Conservation (phyloP, 352 stramenopile species). For the Pythium folliculosum region DNA sequence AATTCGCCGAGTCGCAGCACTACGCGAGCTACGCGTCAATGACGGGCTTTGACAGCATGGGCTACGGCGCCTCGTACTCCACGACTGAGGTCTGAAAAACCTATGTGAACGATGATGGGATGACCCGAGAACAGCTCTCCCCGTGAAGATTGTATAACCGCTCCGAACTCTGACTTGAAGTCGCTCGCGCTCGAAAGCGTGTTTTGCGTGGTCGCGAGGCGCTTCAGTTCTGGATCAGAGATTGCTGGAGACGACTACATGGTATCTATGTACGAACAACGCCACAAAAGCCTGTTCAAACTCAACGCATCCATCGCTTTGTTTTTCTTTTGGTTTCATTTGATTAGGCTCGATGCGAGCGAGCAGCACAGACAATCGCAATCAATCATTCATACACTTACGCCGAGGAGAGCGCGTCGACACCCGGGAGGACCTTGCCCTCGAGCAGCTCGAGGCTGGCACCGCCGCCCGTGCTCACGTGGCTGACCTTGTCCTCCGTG, state of each 20-base stretch:
- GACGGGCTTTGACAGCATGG: conserved; percentile 82
- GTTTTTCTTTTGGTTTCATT: neutral
- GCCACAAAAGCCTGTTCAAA: neutral
- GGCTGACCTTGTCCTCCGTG: conserved; percentile 89
- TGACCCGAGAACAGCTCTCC: neutral
- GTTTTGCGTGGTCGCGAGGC: neutral
- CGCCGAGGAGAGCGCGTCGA: conserved; percentile 91
- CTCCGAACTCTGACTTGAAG: neutral
- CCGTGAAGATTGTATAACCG: neutral
- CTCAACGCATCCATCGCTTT: neutral
- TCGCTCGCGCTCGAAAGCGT: neutral
- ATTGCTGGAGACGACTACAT: conserved; percentile 5
- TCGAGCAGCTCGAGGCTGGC: conserved; percentile 97
- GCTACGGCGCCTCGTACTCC: conserved; percentile 72
- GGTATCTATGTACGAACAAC: conserved; percentile 11
- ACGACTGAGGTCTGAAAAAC: conserved; percentile 30
- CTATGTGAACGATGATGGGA: neutral
- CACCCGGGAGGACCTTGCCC: conserved; percentile 98
- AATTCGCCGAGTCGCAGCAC: conserved; percentile 84
- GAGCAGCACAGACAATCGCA: conserved; percentile 10
- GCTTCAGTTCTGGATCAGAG: conserved; percentile 8
- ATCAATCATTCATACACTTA: conserved; percentile 37
- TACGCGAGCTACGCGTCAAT: conserved; percentile 80
- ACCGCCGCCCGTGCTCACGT: conserved; percentile 93
- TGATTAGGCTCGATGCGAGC: neutral